phyloP scores from a whole-genome alignment of 352 stramenopile species.

The Phytophthora sojae region DNA sequence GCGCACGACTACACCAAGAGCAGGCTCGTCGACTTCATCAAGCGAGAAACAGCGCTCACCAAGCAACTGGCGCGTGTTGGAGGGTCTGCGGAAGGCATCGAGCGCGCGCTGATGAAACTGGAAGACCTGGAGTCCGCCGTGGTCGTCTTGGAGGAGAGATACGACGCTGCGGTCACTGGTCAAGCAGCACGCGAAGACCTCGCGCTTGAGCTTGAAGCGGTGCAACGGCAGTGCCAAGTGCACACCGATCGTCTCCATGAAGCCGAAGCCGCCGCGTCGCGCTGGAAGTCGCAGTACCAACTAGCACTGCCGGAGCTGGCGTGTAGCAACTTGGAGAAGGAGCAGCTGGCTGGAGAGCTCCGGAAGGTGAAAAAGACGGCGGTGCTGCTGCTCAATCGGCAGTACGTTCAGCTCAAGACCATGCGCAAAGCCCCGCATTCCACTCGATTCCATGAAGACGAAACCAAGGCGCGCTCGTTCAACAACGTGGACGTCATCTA shows the following conservation, averaged over 20 bases:
- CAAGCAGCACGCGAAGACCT: constrained; percentile 14
- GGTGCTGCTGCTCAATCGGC: constrained; percentile 34
- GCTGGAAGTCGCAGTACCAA: constrained; percentile 32
- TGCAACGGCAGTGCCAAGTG: constrained; percentile 5
- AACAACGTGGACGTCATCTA: constrained; percentile 17
- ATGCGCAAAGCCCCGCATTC: neutral
- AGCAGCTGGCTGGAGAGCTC: constrained; percentile 24
- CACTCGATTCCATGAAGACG: neutral
- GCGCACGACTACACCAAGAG: constrained; percentile 46
- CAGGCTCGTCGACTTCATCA: constrained; percentile 32
- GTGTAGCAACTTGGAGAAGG: constrained; percentile 25
- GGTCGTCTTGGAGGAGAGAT: constrained; percentile 7
- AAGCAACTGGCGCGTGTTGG: constrained; percentile 30
- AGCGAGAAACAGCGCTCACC: constrained; percentile 25
- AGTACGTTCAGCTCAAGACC: constrained; percentile 19
- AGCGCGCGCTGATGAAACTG: constrained; percentile 33
- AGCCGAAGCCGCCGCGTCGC: constrained; percentile 17
- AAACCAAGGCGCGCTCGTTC: constrained; percentile 29
- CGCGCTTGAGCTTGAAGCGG: constrained; percentile 7
- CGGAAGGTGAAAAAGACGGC: constrained; percentile 36
- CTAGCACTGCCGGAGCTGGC: constrained; percentile 19
- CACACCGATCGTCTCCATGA: constrained; percentile 24
- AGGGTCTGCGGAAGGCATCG: constrained; percentile 27
- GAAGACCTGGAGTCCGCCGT: constrained; percentile 36
- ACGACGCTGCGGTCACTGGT: constrained; percentile 1